Base-by-base conservation (phyloP, 2,329 filamentous ascomycete genomes). In the Stenocarpella maydis region DNA sequence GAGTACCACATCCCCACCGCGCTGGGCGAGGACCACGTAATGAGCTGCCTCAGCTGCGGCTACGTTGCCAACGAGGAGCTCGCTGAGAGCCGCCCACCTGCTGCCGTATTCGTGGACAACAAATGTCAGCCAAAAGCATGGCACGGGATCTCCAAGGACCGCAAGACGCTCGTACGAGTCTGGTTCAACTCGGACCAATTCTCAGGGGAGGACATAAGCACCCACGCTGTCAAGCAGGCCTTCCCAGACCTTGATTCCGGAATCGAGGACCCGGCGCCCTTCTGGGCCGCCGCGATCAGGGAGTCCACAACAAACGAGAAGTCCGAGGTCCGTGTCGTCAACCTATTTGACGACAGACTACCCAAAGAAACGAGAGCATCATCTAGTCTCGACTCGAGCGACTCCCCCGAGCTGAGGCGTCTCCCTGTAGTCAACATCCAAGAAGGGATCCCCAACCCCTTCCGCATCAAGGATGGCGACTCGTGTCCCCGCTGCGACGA, bases 21-120 rank as follows among this genome's bases (percentile, higher is more conserved):
- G 0, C 90, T 92, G 61, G 96, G 96, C 9, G 96, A 98, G 78
- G 96, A 99, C 76, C 90, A 88, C 1, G 86, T 99, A 45, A 88
- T 97, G 72, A 90, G 85, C 71, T 99, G 96, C 78, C 82, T 82
- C 26, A 81, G 79, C 14, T 99, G 96, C 77, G 84, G 87, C 41
- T 93, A 95, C 76, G 87, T 92, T 0, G 92, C 92, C 69, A 99
- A 98, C 73, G 93, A 97, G 72, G 96, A 99, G 77, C 85, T 97
- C n/a, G 92, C 91, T 15, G 77, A 78, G 17, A 74, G 81, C n/a
- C 75, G 76, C 2, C 39, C 72, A 2, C 39, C 69, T 14, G 45
- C 34, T 10, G 63, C 34, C 17, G 12, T 54, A 19, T 37, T 37
- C 2, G 21, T 26, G 9, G 50, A 50, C 37, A n/a, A 37, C n/a